phyloP scores from a whole-genome alignment of 2,329 filamentous ascomycete species.

The Pyrenochaeta sp. region DNA sequence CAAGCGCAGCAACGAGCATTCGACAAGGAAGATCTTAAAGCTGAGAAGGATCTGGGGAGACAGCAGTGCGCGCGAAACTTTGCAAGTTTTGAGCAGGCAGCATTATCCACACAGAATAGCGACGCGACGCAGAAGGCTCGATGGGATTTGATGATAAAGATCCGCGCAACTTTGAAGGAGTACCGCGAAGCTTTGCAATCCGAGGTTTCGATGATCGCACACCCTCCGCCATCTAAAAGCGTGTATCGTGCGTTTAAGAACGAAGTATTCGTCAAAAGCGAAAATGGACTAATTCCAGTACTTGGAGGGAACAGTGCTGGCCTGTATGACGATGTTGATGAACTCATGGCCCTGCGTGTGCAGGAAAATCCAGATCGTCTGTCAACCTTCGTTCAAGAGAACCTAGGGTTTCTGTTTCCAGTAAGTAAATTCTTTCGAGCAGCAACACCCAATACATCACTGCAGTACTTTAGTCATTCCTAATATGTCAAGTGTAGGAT shows the following conservation, averaged over 20 bases:
- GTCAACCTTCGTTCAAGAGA: slow-evolving; percentile 35
- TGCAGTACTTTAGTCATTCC: neutral
- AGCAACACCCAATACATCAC: no score
- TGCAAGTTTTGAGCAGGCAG: slow-evolving; percentile 2
- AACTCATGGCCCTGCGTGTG: slow-evolving; percentile 33
- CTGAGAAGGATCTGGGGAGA: slow-evolving; percentile 5
- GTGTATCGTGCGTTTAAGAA: slow-evolving; percentile 7
- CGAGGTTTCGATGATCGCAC: slow-evolving; percentile 14
- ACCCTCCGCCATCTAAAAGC: slow-evolving; percentile 10
- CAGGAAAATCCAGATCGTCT: slow-evolving; percentile 31
- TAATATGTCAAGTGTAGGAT: slow-evolving; percentile 8
- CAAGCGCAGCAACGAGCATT: slow-evolving; percentile 11
- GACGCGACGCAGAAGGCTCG: slow-evolving; percentile 7
- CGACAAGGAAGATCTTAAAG: slow-evolving; percentile 14
- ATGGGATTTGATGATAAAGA: slow-evolving; percentile 6
- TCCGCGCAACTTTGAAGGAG: slow-evolving; percentile 7
- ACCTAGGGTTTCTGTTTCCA: slow-evolving; percentile 19
- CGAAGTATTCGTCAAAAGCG: slow-evolving; percentile 6
- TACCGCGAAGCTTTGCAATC: slow-evolving; percentile 15
- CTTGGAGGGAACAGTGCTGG: slow-evolving; percentile 10
- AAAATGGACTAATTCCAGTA: slow-evolving; percentile 6
- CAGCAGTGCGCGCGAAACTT: slow-evolving; percentile 15
- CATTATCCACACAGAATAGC: neutral
- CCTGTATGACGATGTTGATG: slow-evolving; percentile 18
- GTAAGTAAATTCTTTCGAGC: slow-evolving; percentile 3